A percentile compares a stretch with the other conserved stretches of the same genome.
Conservation (phyloP, 768 basidiomycete genomes). For the Amanita molliuscula region DNA sequence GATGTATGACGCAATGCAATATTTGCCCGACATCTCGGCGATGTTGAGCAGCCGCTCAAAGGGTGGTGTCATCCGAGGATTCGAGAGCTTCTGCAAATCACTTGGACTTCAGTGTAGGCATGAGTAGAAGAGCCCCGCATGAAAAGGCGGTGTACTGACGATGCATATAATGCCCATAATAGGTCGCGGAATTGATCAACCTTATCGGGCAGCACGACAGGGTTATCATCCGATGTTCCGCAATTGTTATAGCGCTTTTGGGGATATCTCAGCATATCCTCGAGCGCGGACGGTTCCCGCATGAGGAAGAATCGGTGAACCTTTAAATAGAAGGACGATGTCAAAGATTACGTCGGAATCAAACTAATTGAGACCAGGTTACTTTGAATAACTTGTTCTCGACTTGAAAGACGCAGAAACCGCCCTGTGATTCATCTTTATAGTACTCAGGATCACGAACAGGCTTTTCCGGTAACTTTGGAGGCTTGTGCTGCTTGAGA, state of each 20-base stretch:
- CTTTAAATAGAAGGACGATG: constrained; percentile 14
- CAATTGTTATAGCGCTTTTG: constrained; percentile 14
- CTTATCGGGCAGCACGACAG: constrained; percentile 30
- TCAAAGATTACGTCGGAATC: background rate
- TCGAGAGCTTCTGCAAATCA: constrained; percentile 22
- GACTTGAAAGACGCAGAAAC: constrained; percentile 51
- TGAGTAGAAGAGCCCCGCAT: background rate
- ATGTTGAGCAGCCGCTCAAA: constrained; percentile 37
- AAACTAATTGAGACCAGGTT: constrained; percentile 6
- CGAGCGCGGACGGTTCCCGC: constrained; percentile 32
- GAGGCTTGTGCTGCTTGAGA: constrained; percentile 6
- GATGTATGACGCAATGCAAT: constrained; percentile 34
- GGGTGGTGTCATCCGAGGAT: constrained; percentile 13
- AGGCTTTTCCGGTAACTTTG: constrained; percentile 8
- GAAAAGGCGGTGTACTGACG: constrained; percentile 21
- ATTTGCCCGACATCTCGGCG: constrained; percentile 36
- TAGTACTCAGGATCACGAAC: constrained; percentile 25
- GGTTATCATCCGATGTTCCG: constrained; percentile 18
- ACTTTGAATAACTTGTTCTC: constrained; percentile 60
- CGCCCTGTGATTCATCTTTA: constrained; percentile 25
- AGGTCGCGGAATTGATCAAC: constrained; percentile 37
- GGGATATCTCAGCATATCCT: constrained; percentile 30
- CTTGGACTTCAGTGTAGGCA: constrained; percentile 19
- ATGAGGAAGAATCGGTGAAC: constrained; percentile 33
- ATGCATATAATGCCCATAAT: constrained; percentile 38